Conservation (phyloP, 192 early-diverging fungal genomes). For the Phycomyces nitens region DNA sequence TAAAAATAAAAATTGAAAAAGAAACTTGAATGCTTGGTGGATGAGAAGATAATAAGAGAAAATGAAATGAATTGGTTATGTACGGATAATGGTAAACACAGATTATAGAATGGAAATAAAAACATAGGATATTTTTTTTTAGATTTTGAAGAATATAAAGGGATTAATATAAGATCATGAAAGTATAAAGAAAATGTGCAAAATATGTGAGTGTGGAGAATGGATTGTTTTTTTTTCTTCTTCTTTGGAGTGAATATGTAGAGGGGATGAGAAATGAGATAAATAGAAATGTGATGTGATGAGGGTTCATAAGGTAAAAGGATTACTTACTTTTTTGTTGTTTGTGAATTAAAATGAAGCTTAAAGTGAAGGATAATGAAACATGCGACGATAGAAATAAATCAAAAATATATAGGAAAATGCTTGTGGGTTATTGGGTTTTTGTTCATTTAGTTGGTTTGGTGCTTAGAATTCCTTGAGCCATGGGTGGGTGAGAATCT, state of each 20-base stretch:
- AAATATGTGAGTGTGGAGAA: background rate
- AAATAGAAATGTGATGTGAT: background rate
- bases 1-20: background rate
- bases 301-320: background rate
- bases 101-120: background rate
- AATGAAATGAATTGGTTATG: background rate
- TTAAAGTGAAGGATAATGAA: too few species aligned
- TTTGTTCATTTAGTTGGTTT: slow-evolving; percentile 19
- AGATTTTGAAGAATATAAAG: background rate
- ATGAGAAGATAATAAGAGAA: too few species aligned
- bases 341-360: background rate
- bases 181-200: background rate
- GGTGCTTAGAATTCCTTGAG: slow-evolving; percentile 35
- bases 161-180: background rate
- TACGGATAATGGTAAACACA: background rate
- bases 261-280: background rate
- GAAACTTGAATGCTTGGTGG: background rate
- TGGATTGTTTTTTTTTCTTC: too few species aligned
- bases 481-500: slow-evolving; percentile 58
- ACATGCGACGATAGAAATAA: too few species aligned
- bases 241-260: too few species aligned
- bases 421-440: background rate
- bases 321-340: background rate
- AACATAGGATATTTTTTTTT: background rate
- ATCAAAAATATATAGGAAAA: too few species aligned